Percentiles rank a stretch among this genome's conserved stretches.
Evolutionary conservation across 371 early-diverging fungal species (phyloP).

Genomic region (Mortierella sp.): DNA sequence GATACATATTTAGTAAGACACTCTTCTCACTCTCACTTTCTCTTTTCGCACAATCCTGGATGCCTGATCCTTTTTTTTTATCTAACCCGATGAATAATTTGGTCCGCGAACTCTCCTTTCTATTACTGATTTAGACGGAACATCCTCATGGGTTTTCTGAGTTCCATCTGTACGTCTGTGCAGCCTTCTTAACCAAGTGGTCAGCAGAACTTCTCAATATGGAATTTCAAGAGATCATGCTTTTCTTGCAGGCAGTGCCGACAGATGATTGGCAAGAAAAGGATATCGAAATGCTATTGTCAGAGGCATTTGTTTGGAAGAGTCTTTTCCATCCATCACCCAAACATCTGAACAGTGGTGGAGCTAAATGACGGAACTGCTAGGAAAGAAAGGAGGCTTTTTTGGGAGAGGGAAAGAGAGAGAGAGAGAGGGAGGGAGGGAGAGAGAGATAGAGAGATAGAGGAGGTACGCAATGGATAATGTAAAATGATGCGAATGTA

Average conservation of each 20-base stretch:
- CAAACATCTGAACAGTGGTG: slow-evolving; percentile 59
- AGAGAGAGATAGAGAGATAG: too few species aligned
- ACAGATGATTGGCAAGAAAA: slow-evolving; percentile 89
- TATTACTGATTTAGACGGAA: slow-evolving; percentile 70
- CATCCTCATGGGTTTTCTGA: slow-evolving; percentile 91
- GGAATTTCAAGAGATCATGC: slow-evolving; percentile 96
- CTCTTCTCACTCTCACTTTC: background rate
- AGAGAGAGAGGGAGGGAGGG: too few species aligned
- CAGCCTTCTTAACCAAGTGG: slow-evolving; percentile 96
- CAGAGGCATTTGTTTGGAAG: slow-evolving; percentile 97
- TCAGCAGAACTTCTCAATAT: slow-evolving; percentile 82
- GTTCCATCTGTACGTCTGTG: slow-evolving; percentile 98
- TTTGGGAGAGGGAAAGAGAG: background rate
- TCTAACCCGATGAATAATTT: slow-evolving; percentile 19
- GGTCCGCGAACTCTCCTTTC: background rate
- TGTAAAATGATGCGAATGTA: too few species aligned
- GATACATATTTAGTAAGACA: slow-evolving; percentile 89
- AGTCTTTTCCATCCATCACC: slow-evolving; percentile 91
- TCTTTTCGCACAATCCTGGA: background rate
- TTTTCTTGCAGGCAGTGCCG: slow-evolving; percentile 93
- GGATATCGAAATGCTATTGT: slow-evolving; percentile 92
- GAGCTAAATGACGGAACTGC: slow-evolving; percentile 22
- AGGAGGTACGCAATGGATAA: too few species aligned
- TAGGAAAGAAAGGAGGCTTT: background rate
- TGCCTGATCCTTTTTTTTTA: background rate